Conservation (phyloP, 305 asterid species). For the Fraxinus ornus region DNA sequence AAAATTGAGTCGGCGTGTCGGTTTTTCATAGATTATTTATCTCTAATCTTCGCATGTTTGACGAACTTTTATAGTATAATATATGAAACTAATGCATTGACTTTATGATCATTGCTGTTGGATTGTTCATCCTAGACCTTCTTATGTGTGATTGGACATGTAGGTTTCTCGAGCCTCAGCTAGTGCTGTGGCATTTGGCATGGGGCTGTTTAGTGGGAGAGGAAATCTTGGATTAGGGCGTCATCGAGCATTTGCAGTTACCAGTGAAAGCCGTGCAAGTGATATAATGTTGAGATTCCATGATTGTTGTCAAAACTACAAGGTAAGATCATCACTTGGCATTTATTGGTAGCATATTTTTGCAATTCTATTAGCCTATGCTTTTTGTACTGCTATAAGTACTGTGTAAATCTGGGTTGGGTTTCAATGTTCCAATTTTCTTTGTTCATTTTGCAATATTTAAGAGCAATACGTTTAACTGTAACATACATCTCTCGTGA, state of each 20-base stretch:
- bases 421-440: neutral
- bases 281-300: constrained; percentile 82
- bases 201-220: constrained; percentile 79
- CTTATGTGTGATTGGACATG: constrained; percentile 18
- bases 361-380: neutral
- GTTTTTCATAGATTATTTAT: neutral
- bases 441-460: neutral
- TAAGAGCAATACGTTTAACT: neutral
- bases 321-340: constrained; percentile 41
- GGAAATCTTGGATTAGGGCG: constrained; percentile 85
- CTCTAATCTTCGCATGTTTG: neutral
- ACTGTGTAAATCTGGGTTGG: neutral
- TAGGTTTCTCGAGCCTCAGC: constrained; percentile 93
- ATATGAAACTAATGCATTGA: neutral
- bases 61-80: neutral
- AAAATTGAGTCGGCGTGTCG: no score
- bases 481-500: neutral
- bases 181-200: constrained; percentile 96
- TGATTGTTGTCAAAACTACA: constrained; percentile 93
- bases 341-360: constrained; percentile 18
- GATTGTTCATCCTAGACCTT: constrained; percentile 10
- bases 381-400: neutral
- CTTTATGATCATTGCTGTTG: constrained; percentile 13
- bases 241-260: constrained; percentile 91
- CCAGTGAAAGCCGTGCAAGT: constrained; percentile 95